Evolutionary conservation across 306 rosid species (phyloP), one percentile per base, ranked within the genome.

Genomic region (Corylus americana): DNA sequence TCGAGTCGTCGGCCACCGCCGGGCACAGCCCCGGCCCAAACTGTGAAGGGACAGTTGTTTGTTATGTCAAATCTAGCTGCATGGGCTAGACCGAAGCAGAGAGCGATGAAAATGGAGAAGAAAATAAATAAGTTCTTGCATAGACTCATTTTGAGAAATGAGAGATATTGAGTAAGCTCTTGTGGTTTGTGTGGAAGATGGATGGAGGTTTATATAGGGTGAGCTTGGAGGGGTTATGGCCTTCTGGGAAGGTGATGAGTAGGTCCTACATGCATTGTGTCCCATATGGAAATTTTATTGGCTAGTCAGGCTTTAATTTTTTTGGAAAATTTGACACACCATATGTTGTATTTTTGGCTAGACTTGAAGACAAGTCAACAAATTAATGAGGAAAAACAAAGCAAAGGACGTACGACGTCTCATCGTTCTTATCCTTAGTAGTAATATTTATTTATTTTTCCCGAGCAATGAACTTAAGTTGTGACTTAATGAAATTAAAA

Each of bases 1-100:
- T 83, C 61, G 0, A 89, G 85, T 62, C 51, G 81, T 6, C 1
- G 58, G 11, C 96, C 96, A 0, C 96, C 91, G 0, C 89, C 90
- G 0, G 86, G 8, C 45, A 5, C 1, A 0, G 45, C 45, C 0
- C 7, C 45, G 7, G 45, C 45, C 45, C 45, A 42, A 4, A 90
- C 87, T 0, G 95, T 79, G 86, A 63, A 83, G 42, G 67, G 12
- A 71, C 95, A 90, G 3, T 74, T 70, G 80, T 92, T 92, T 4
- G 83, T 83, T 68, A 92, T 64, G 17, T 78, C 49, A 72, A 90
- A 83, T 3, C 7, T 75, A 39, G 83, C 86, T 0, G 87, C 88
- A 18, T 29, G 70, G 1, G 88, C 44, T 35, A 74, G 17, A 11
- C 76, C 77, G 7, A 71, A 48, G 77, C 39, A 77, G 18, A 74